phyloP scores from a whole-genome alignment of 2,329 filamentous ascomycete species.

The Venturia effusa region DNA sequence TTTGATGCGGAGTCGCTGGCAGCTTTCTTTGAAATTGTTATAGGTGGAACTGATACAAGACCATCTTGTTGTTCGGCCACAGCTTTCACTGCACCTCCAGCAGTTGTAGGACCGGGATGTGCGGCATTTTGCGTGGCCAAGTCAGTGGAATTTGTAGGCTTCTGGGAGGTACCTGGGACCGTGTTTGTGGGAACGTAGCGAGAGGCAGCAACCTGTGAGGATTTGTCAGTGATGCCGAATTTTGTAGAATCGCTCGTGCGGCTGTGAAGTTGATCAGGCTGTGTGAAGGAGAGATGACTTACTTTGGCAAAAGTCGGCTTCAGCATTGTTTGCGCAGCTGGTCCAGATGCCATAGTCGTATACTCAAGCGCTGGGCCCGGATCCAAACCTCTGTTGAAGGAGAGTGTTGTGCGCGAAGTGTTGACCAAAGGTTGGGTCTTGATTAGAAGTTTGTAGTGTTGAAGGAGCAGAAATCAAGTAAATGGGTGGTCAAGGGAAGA shows the following conservation, averaged over 20 bases:
- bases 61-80: background rate
- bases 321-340: slow-evolving; percentile 18
- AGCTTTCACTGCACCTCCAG: background rate
- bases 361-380: slow-evolving; percentile 7
- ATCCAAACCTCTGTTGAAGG: background rate
- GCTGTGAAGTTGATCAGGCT: background rate
- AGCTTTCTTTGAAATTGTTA: background rate
- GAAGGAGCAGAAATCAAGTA: slow-evolving; percentile 13
- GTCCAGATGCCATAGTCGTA: slow-evolving; percentile 22
- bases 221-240: background rate
- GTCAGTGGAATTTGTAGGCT: slow-evolving; percentile 14
- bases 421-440: background rate
- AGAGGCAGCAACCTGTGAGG: slow-evolving; percentile 26
- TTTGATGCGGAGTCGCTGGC: background rate
- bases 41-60: background rate
- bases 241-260: background rate
- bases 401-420: background rate
- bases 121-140: slow-evolving; percentile 1
- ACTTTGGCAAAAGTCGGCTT: slow-evolving; percentile 29
- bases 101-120: background rate
- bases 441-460: background rate
- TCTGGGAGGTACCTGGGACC: background rate
- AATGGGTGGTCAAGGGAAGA: slow-evolving; percentile 41
- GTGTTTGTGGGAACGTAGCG: slow-evolving; percentile 20
- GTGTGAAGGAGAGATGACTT: slow-evolving; percentile 8